phyloP scores from a whole-genome alignment of 495 filamentous ascomycete species.

The Penicillium verhagenii region DNA sequence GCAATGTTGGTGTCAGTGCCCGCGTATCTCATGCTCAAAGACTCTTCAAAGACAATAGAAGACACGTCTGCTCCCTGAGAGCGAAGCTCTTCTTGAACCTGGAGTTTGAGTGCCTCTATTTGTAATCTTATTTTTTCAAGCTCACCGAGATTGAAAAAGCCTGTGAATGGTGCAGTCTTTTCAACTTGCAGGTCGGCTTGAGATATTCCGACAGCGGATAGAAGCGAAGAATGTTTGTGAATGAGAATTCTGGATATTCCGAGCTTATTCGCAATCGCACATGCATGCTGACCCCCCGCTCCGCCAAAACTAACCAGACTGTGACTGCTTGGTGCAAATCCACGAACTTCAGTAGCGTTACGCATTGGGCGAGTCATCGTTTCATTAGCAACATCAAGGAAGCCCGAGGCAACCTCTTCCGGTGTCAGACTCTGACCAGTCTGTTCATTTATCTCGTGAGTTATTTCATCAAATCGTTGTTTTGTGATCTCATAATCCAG shows the following conservation, averaged over 20 bases:
- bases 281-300: constrained; percentile 90
- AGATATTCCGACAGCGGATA: constrained; percentile 94
- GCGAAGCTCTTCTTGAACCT: background rate
- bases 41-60: constrained; percentile 14
- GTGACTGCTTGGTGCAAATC: constrained; percentile 70
- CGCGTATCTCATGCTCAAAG: constrained; percentile 45
- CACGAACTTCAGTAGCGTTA: constrained; percentile 81
- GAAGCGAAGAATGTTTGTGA: constrained; percentile 86
- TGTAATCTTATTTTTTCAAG: background rate
- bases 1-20: constrained; percentile 48
- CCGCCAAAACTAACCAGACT: constrained; percentile 64
- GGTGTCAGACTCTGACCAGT: constrained; percentile 14
- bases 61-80: background rate
- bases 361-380: constrained; percentile 39
- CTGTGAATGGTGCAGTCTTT: background rate
- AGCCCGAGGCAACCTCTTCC: constrained; percentile 37
- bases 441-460: constrained; percentile 4
- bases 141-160: background rate
- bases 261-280: constrained; percentile 82
- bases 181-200: constrained; percentile 83
- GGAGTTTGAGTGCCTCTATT: background rate
- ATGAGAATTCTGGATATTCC: constrained; percentile 83
- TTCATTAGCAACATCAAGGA: constrained; percentile 38
- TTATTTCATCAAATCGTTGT: constrained; percentile 6
- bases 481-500: constrained; percentile 3